A percentile compares a stretch with the other conserved stretches of the same genome.
Evolutionary conservation across 768 basidiomycete genomes (phyloP).

Genomic region (Lactifluus pinguis): DNA sequence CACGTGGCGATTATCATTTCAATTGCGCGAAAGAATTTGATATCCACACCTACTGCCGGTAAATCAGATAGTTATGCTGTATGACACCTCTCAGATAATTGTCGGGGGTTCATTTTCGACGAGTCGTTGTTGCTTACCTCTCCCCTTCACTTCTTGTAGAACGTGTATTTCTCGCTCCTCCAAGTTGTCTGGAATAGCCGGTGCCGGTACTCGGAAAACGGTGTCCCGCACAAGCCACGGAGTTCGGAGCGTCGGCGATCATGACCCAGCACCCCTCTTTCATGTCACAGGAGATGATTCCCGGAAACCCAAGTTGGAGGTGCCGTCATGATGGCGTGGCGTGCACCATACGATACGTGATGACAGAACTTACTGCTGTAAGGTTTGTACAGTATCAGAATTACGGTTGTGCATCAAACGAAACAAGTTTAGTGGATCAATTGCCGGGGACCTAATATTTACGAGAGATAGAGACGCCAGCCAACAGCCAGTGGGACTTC

Average conservation of each 20-base stretch:
- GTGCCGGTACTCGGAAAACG: no score
- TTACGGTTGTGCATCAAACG: not conserved
- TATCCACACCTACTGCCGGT: no score
- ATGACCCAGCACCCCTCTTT: not conserved
- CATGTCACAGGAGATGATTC: not conserved
- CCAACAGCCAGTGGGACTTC: not conserved
- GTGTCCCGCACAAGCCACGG: not conserved
- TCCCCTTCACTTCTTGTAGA: no score
- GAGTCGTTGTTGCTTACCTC: no score
- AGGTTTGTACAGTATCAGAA: not conserved
- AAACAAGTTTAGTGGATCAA: not conserved
- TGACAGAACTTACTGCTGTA: not conserved
- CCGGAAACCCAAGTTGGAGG: not conserved
- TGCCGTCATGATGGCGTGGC: not conserved
- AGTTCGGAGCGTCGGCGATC: not conserved
- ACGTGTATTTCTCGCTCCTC: no score
- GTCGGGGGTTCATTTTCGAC: no score
- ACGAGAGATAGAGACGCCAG: not conserved
- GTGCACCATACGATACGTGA: not conserved
- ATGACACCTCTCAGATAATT: no score
- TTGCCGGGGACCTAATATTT: not conserved
- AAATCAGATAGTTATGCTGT: no score
- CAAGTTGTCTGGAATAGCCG: no score
- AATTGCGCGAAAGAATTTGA: no score
- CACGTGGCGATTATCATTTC: no score